phyloP scores from a whole-genome alignment of 371 early-diverging fungal species.

The Apophysomyces sp. region DNA sequence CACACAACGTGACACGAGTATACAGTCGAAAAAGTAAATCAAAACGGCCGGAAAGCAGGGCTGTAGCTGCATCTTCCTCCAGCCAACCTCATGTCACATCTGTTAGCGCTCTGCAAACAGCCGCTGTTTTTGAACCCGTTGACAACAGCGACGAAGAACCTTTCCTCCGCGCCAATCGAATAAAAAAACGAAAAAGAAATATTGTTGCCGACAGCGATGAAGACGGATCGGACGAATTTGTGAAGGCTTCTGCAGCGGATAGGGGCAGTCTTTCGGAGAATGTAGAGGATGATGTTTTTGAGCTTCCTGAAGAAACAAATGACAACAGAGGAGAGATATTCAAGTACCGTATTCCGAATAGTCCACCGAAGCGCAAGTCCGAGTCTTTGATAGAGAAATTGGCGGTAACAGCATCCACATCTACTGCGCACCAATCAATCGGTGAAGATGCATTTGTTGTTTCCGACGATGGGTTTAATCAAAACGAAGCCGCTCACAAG shows the following conservation, averaged over 20 bases:
- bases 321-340: background rate
- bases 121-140: background rate
- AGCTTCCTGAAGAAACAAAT: background rate
- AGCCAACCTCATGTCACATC: background rate
- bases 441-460: background rate
- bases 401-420: background rate
- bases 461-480: slow-evolving; percentile 1
- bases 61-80: background rate
- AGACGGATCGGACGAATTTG: background rate
- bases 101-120: background rate
- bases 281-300: background rate
- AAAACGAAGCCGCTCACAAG: background rate
- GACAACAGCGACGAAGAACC: background rate
- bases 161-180: background rate
- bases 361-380: no score
- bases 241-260: background rate
- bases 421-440: background rate
- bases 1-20: background rate
- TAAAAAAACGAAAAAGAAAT: background rate
- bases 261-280: background rate
- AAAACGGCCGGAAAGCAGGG: background rate
- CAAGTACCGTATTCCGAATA: no score
- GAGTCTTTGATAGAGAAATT: no score
- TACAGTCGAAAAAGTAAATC: background rate
- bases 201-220: background rate